Base-by-base conservation (phyloP, 2,329 filamentous ascomycete genomes). In the Botrytis squamosa region DNA sequence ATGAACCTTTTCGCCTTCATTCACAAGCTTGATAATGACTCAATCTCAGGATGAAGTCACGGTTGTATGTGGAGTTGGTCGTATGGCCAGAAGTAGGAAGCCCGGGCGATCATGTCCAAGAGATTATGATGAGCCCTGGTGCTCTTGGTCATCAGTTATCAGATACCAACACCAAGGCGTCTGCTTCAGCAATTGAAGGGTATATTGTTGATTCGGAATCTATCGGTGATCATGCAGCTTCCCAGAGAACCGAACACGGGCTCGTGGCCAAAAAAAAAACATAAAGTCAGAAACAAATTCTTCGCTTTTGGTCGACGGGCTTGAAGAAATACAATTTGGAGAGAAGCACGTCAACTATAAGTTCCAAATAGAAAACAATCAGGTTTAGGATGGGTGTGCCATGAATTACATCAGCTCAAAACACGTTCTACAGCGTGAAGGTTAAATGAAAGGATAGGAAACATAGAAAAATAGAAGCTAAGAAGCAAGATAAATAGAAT, bases 61-160 rank as follows among this genome's bases (percentile, higher is more conserved):
- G 25, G 44, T 38, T 42, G 25, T 33, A 42, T 18, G 25, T 69
- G 36, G 42, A 57, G 20, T 70, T 22, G 38, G 33, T 70, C 36
- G 52, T 62, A 62, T 62, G 55, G 40, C 68, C 40, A 60, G 25
- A 70, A 59, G 40, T 38, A 44, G 40, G n/a, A 36, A 69, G 40
- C 36, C 29, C n/a, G 36, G 40, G 18, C 4, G 20, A 44, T 63
- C 25, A 46, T 8, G 44, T 46, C 44, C 8, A 46, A 46, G 3
- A 46, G 18, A 46, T 22, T 7, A 46, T 46, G 20, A 18, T 29
- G 25, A 42, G 14, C 33, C 40, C 44, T 22, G 29, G 3, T 44
- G 16, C 42, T 44, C 42, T 44, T 44, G 42, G 16, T 44, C 20
- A 22, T 44, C 14, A 44, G 22, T n/a, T 10, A 65, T 46, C 6